Evolutionary conservation across 768 basidiomycete species (phyloP), one percentile per base, ranked within the genome.

Genomic region (Mycena galericulata): DNA sequence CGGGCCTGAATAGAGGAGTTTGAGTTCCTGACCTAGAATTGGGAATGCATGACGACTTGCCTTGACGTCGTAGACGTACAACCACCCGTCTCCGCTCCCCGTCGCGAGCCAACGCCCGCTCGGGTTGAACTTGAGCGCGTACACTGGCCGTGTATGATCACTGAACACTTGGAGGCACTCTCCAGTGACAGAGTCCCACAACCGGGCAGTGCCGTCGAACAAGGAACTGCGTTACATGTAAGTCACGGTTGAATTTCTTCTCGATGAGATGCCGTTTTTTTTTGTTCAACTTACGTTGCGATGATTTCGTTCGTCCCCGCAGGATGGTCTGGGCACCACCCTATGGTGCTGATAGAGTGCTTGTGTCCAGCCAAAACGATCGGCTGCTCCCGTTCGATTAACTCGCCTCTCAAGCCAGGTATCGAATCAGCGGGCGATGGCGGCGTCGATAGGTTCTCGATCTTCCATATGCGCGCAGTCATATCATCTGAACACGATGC

Each of bases 171-270:
- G 85, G 36, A 94, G 77, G 75, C 95, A 96, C 47, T 88, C 85
- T 30, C 94, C 94, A 0, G 91, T 91, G 49, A 86, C 85, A 4
- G 90, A 88, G 77, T 96, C 92, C 95, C 95, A 97, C 32, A 97
- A 70, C 45, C 93, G 88, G 6, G 92, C 88, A 2, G 94, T 93
- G 17, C 83, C 82, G 74, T 97, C 96, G 74, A 95, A 95, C 7
- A 93, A 94, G 11, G 90, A 88, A 10, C 93, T 95, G 71, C 4
- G 55, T 51, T 34, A 14, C 46, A 24, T 1, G 20, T 55, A 32
- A 51, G 61, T 30, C 27, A 54, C 34, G 4, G 22, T 70, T 70
- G 22, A 70, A 54, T 4, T 40, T 20, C 7, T 41, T 27, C 51
- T 22, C 11, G 26, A 36, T 45, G 36, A 22, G 34, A 26, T 55